phyloP scores from a whole-genome alignment of 2,329 filamentous ascomycete species.

The Diplodia corticola region DNA sequence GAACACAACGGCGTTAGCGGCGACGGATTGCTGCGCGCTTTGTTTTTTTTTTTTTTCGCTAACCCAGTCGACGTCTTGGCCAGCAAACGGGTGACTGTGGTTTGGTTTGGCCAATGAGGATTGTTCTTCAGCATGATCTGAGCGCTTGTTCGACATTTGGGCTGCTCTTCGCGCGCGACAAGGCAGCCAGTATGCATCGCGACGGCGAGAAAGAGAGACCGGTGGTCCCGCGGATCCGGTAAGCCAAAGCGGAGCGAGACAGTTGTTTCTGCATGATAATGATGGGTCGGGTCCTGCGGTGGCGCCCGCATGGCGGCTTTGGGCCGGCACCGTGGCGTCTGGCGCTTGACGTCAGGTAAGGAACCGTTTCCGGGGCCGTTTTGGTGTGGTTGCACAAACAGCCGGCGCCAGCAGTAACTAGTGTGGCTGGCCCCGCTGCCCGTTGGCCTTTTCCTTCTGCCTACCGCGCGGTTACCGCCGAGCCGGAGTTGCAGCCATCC shows the following conservation, averaged over 20 bases:
- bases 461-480: conserved; percentile 1
- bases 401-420: neutral
- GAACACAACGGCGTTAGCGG: neutral
- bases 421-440: neutral
- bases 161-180: too few relatives aligned
- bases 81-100: too few relatives aligned
- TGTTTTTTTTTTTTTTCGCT: neutral
- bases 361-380: conserved; percentile 2
- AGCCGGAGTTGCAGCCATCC: neutral
- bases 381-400: conserved; percentile 2
- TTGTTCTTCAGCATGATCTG: too few relatives aligned
- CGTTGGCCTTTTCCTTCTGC: neutral
- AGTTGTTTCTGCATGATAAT: neutral
- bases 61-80: too few relatives aligned
- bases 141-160: neutral
- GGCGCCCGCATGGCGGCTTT: neutral
- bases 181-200: too few relatives aligned
- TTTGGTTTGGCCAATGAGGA: too few relatives aligned
- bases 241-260: too few relatives aligned
- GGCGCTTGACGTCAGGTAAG: conserved; percentile 4
- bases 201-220: too few relatives aligned
- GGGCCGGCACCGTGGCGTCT: neutral
- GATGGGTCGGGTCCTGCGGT: neutral
- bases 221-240: neutral
- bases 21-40: neutral